Percentiles rank a stretch among this genome's conserved stretches.
phyloP scores from a whole-genome alignment of 768 basidiomycete species.

The Mycena rebaudengoi region DNA sequence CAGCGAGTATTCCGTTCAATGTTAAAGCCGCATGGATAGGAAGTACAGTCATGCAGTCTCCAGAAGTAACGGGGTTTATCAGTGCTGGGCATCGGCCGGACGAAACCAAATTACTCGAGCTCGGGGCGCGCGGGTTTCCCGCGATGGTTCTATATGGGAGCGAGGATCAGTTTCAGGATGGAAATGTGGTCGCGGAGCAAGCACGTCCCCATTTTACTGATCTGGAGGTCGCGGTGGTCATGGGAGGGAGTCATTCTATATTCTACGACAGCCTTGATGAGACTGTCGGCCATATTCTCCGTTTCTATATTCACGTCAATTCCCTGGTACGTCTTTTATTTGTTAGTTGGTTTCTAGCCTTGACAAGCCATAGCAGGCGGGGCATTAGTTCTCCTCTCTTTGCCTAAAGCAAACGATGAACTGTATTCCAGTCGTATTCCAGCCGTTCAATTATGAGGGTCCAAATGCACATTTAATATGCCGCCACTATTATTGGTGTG shows the following conservation, averaged over 20 bases:
- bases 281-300: conserved; percentile 13
- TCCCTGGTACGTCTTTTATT: no score
- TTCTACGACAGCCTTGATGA: conserved; percentile 25
- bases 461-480: no score
- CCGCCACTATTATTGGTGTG: no score
- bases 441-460: no score
- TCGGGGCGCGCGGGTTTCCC: conserved; percentile 16
- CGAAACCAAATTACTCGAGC: conserved; percentile 10
- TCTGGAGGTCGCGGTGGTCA: conserved; percentile 15
- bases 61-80: not conserved
- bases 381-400: no score
- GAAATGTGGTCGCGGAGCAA: conserved; percentile 4
- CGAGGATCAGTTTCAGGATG: conserved; percentile 16
- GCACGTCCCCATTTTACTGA: conserved; percentile 18
- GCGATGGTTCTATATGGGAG: conserved; percentile 25
- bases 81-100: conserved; percentile 4
- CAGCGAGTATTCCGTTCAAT: not conserved
- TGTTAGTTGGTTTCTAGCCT: no score
- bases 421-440: no score
- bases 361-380: no score
- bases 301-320: conserved; percentile 17
- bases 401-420: no score
- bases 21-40: conserved; percentile 22
- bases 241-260: conserved; percentile 21
- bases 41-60: not conserved